Base-by-base conservation (phyloP, 169 alveolate genomes). In the Plasmodium yoelii region DNA sequence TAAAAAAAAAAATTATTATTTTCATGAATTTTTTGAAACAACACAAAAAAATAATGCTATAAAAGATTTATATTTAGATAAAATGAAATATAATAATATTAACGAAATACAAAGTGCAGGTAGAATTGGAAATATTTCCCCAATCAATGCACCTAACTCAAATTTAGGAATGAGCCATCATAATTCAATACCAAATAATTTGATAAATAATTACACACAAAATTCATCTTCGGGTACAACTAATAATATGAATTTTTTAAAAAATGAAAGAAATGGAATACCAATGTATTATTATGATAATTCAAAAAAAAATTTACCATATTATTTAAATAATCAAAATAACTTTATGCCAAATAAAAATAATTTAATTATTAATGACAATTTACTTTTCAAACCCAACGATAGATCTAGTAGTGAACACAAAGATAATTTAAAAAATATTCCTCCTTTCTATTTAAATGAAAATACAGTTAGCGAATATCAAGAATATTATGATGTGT, bases 401-500 rank as follows among this genome's bases (percentile, higher is more conserved):
- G 53, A 12, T 22, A 72, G 49, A 15, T 12, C 24, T 24, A 19
- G 22, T 24, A 61, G 47, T 9, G 72, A 73, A 42, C 49, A 34
- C 5, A n/a, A 47, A 46, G 87, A 44, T n/a, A 61, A 60, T 10
- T 7, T 65, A 22, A 72, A 68, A 44, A 69, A 72, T 61, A 60
- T 86, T 1, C 91, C 91, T 22, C 91, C 91, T 15, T 86, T 86
- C 49, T 86, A 69, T 64, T 63, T 86, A 70, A 15, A 57, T n/a
- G 91, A 86, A 56, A 61, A 86, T 24, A 86, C 91, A 5, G 51
- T 70, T n/a, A 86, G 91, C 34, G 91, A 86, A 22, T 86, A 86
- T 49, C 86, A 86, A 1, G 87, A 86, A 6, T 86, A 59, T 63
- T 86, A 86, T 49, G 87, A 86, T 34, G 51, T 86, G 4, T 15